Evolutionary conservation across 129 eudicot species (phyloP).

Genomic region (Logfia minima): DNA sequence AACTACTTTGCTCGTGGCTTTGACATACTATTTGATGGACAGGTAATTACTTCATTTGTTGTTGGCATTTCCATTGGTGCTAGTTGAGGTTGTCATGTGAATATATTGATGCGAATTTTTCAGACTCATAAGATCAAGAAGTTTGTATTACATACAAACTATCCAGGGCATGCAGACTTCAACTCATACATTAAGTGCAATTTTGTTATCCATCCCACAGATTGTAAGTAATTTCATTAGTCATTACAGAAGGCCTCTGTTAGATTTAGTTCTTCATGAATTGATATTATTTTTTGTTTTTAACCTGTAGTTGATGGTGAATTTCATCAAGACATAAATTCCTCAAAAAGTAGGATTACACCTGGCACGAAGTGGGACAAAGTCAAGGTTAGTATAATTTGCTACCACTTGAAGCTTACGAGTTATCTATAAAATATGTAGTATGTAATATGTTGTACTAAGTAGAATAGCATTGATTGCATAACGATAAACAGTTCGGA

Average conservation of each 20-base stretch:
- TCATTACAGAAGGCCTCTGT: slow-evolving; percentile 2
- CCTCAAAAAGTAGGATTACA: slow-evolving; percentile 61
- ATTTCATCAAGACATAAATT: slow-evolving; percentile 52
- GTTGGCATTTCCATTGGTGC: not conserved
- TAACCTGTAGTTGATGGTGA: slow-evolving; percentile 52
- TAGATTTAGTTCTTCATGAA: not conserved
- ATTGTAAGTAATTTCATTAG: slow-evolving; percentile 46
- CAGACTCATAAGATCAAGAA: slow-evolving; percentile 95
- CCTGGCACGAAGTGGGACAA: slow-evolving; percentile 93
- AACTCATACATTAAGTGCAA: slow-evolving; percentile 96
- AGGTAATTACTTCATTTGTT: slow-evolving; percentile 40
- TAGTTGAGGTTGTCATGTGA: slow-evolving; percentile 2
- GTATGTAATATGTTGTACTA: not conserved
- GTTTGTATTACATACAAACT: slow-evolving; percentile 91
- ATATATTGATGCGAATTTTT: slow-evolving; percentile 16
- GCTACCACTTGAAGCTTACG: slow-evolving; percentile 6
- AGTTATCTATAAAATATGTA: not conserved
- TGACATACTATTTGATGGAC: slow-evolving; percentile 96
- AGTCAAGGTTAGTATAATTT: slow-evolving; percentile 66
- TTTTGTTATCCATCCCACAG: slow-evolving; percentile 63
- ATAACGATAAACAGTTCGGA: not conserved
- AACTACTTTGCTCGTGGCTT: slow-evolving; percentile 86
- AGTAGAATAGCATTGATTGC: slow-evolving; percentile 12
- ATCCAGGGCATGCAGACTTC: slow-evolving; percentile 97
- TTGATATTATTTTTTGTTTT: slow-evolving; percentile 16